Base-by-base conservation (phyloP, 73 alveolate species). In the Blepharisma japonicum region DNA sequence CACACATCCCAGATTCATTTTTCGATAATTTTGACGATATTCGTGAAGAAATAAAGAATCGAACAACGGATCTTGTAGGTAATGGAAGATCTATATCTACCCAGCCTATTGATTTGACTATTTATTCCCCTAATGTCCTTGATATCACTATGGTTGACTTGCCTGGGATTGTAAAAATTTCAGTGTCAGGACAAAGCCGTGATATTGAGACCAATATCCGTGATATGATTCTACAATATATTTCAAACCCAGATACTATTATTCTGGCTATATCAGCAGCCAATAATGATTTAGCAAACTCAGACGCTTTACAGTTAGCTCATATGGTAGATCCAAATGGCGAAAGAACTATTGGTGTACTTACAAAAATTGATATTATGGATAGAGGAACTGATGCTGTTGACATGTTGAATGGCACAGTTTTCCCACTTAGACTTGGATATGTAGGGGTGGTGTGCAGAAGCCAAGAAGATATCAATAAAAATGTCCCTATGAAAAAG, bases 351-450 rank as follows among this genome's bases (percentile, higher is more conserved):
- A 71, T 93, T 32, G 99, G 98, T 39, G 98, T 94, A 4, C 14
- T 77, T 45, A 81, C 86, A 6, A 95, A 95, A 77, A 91, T 95
- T 55, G 99, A 96, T 86, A 88, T 96, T 81, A 96, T 96, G 99
- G 99, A 96, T 76, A 88, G 84, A 53, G 99, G 99, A 20, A 95
- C 99, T 3, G 98, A 97, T 83, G 99, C 96, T 18, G 77, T 86
- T 55, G 90, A 90, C 39, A 92, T 88, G 91, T 68, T 94, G 48
- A 68, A 86, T 66, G 95, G 96, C 49, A 84, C 83, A 55, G 93
- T 86, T 55, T 88, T 87, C 47, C 95, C 97, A 11, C 71, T 93
- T 77, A 83, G 80, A 66, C 88, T 90, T 27, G 99, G 99, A 25
- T 93, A 83, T 79, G 96, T 93, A 21, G 98, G 97, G 8, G 97